phyloP scores from a whole-genome alignment of 2,329 filamentous ascomycete species.

The Trichoderma breve region DNA sequence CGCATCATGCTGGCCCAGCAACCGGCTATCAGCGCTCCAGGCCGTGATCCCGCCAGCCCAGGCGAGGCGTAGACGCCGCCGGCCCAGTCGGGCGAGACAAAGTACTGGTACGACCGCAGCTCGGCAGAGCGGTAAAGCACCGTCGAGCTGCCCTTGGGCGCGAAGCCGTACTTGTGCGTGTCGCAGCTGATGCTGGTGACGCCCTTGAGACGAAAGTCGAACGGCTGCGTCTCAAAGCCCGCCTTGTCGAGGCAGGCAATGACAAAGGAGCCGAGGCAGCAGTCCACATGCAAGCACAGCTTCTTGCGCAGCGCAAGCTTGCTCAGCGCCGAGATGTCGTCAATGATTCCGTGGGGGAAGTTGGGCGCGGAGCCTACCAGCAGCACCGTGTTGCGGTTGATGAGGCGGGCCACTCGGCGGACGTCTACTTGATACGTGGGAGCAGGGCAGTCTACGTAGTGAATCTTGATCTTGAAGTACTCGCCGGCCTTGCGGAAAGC shows the following conservation, averaged over 20 bases:
- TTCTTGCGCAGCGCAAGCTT: slow-evolving; percentile 75
- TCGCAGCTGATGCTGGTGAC: slow-evolving; percentile 96
- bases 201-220: slow-evolving; percentile 91
- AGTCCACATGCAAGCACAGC: slow-evolving; percentile 92
- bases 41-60: slow-evolving; percentile 84
- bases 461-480: slow-evolving; percentile 96
- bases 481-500: slow-evolving; percentile 93
- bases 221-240: slow-evolving; percentile 84
- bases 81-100: slow-evolving; percentile 90
- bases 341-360: slow-evolving; percentile 97
- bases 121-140: slow-evolving; percentile 80
- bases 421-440: slow-evolving; percentile 83
- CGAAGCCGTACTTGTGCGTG: slow-evolving; percentile 98
- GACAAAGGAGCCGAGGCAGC: slow-evolving; percentile 93
- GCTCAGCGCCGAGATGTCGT: slow-evolving; percentile 85
- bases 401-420: slow-evolving; percentile 71
- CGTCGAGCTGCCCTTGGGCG: slow-evolving; percentile 94
- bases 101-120: slow-evolving; percentile 90
- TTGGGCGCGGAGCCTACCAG: slow-evolving; percentile 95
- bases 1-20: slow-evolving; percentile 93
- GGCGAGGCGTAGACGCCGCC: slow-evolving; percentile 96
- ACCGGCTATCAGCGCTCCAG: slow-evolving; percentile 89
- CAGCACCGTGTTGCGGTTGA: slow-evolving; percentile 91
- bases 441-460: slow-evolving; percentile 82
- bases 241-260: slow-evolving; percentile 88